phyloP scores from a whole-genome alignment of 2,329 filamentous ascomycete genomes.

The Geosmithia flava region DNA sequence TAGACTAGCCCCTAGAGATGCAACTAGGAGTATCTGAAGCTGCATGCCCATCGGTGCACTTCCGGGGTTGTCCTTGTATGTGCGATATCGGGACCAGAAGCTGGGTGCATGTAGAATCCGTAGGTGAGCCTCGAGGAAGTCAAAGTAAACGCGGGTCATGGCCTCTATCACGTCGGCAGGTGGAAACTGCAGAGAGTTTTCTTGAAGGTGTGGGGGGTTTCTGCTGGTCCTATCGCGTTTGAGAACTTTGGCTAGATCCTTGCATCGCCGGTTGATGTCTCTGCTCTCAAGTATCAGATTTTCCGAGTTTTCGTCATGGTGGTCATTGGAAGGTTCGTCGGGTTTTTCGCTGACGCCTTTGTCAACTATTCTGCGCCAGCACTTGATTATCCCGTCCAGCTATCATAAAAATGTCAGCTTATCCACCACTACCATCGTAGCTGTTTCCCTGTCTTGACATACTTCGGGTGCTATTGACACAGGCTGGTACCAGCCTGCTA shows the following conservation, averaged over 20 bases:
- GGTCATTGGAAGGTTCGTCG: not conserved
- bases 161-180: constrained; percentile 9
- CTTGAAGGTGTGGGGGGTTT: constrained; percentile 7
- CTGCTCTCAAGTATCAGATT: constrained; percentile 10
- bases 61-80: constrained; percentile 28
- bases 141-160: constrained; percentile 24
- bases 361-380: not conserved
- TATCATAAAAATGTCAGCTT: not conserved
- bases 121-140: constrained; percentile 34
- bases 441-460: no score
- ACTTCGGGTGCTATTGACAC: no score
- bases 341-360: not conserved
- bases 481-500: no score
- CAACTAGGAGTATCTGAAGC: constrained; percentile 24
- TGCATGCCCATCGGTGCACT: constrained; percentile 9
- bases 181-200: constrained; percentile 5
- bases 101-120: constrained; percentile 39
- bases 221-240: constrained; percentile 21
- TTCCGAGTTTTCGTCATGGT: constrained; percentile 9
- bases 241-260: constrained; percentile 15
- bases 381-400: not conserved
- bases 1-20: constrained; percentile 26
- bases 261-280: constrained; percentile 18
- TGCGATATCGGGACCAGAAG: constrained; percentile 35
- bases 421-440: no score